A percentile compares a stretch with the other conserved stretches of the same genome.
Conservation (phyloP, 495 filamentous ascomycete species). For the Cenococcum geophilum region DNA sequence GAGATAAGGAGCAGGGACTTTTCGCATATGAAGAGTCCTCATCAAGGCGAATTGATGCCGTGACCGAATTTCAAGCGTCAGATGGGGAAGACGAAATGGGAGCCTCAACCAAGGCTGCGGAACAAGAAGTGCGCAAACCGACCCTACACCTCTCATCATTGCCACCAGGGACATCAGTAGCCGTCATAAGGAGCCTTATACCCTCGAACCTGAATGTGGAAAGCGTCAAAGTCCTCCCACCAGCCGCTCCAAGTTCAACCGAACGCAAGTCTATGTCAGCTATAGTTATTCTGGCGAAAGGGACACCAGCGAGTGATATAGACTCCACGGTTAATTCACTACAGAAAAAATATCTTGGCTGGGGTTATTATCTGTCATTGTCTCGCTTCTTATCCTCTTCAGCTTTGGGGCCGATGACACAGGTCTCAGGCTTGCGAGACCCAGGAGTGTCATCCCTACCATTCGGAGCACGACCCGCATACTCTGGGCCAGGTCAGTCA, state of each 20-base stretch:
- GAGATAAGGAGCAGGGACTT: not conserved
- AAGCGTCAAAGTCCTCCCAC: slow-evolving; percentile 65
- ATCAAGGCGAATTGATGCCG: slow-evolving; percentile 37
- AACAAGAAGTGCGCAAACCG: slow-evolving; percentile 75
- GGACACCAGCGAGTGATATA: slow-evolving; percentile 79
- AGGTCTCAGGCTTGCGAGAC: slow-evolving; percentile 12
- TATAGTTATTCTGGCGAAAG: slow-evolving; percentile 77
- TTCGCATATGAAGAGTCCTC: slow-evolving; percentile 44
- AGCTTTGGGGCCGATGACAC: slow-evolving; percentile 52
- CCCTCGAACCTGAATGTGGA: slow-evolving; percentile 65
- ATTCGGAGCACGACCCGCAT: slow-evolving; percentile 77
- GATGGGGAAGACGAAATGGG: slow-evolving; percentile 46
- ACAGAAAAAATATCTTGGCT: slow-evolving; percentile 82
- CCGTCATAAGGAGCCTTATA: slow-evolving; percentile 67
- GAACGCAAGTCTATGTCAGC: slow-evolving; percentile 75
- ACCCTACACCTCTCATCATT: slow-evolving; percentile 67
- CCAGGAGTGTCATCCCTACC: slow-evolving; percentile 51
- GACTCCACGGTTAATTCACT: slow-evolving; percentile 70
- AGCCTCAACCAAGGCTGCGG: slow-evolving; percentile 47
- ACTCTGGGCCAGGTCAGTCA: slow-evolving; percentile 40
- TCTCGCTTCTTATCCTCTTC: slow-evolving; percentile 81
- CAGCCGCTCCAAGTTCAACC: slow-evolving; percentile 50
- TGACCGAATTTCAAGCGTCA: slow-evolving; percentile 45
- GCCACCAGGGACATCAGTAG: slow-evolving; percentile 60
- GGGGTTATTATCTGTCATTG: slow-evolving; percentile 74